Percentiles rank a stretch among this genome's conserved stretches.
phyloP scores from a whole-genome alignment of 495 filamentous ascomycete species.

The Aspergillus kassunensis region DNA sequence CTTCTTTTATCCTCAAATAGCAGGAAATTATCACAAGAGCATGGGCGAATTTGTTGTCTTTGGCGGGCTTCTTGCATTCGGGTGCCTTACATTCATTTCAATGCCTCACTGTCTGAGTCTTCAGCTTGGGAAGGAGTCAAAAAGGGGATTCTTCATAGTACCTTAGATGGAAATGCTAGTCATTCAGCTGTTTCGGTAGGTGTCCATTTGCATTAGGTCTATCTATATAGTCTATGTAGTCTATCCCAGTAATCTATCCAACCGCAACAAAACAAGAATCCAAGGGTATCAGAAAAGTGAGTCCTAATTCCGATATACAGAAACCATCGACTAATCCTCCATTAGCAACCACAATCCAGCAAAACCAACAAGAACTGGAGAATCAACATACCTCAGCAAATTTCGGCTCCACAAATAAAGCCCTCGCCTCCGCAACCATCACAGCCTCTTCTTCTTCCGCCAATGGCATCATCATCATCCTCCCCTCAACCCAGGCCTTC shows the following conservation, averaged over 20 bases:
- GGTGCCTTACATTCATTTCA: constrained; percentile 6
- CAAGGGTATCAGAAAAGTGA: constrained; percentile 4
- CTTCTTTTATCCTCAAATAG: background rate
- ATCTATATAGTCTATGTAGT: constrained; percentile 7
- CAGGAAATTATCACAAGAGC: constrained; percentile 12
- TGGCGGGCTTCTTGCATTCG: constrained; percentile 16
- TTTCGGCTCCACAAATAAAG: constrained; percentile 84
- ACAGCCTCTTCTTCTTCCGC: constrained; percentile 43
- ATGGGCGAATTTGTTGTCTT: constrained; percentile 17
- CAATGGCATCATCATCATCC: constrained; percentile 20
- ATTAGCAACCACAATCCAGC: constrained; percentile 6
- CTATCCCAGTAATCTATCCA: constrained; percentile 6
- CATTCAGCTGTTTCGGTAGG: background rate
- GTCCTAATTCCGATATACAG: constrained; percentile 30
- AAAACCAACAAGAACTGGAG: background rate
- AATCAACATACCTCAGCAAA: constrained; percentile 60
- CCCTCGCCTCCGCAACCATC: constrained; percentile 71
- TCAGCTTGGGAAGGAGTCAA: constrained; percentile 18
- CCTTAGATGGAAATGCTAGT: constrained; percentile 38
- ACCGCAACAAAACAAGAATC: background rate
- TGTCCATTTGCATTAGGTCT: too few relatives aligned
- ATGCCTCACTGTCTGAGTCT: constrained; percentile 11
- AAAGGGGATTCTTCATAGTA: constrained; percentile 14
- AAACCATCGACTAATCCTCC: constrained; percentile 33
- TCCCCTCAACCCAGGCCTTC: constrained; percentile 41